Conservation (phyloP, 495 filamentous ascomycete species). For the Daldinia bambusicola region DNA sequence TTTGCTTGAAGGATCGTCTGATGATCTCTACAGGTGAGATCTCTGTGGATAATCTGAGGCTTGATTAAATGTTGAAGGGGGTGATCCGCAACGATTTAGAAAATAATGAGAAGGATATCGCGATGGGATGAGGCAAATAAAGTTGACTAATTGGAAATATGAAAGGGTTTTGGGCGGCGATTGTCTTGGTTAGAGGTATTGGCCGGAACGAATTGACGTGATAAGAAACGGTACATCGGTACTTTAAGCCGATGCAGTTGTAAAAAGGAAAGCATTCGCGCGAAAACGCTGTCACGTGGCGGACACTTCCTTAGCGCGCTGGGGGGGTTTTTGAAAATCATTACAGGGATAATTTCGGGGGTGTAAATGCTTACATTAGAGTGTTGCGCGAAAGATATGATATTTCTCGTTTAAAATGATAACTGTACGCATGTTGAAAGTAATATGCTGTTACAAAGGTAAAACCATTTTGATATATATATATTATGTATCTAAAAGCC, state of each 20-base stretch:
- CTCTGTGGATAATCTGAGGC: not conserved
- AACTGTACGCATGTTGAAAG: no score
- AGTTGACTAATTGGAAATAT: conserved; percentile 22
- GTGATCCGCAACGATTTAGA: not conserved
- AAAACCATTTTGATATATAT: no score
- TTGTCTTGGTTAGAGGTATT: conserved; percentile 28
- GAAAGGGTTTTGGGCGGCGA: conserved; percentile 31
- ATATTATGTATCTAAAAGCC: no score
- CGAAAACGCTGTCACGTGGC: not conserved
- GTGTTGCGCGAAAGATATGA: no score
- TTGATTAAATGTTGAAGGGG: not conserved
- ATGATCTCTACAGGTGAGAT: not conserved
- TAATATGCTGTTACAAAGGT: no score
- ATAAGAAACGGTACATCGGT: conserved; percentile 29
- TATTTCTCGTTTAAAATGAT: no score
- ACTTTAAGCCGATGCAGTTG: not conserved
- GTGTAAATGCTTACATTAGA: no score
- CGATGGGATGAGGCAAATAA: conserved; percentile 22
- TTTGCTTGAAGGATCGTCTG: conserved; percentile 3
- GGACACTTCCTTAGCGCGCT: no score
- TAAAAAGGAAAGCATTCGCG: conserved; percentile 2
- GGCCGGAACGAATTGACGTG: conserved; percentile 24
- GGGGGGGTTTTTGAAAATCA: no score
- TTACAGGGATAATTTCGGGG: no score
- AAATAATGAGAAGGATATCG: conserved; percentile 15